Evolutionary conservation across 1,284 basidiomycete species (phyloP), one percentile per base, ranked within the genome.

Genomic region (Apiotrichum mycotoxinovorans): DNA sequence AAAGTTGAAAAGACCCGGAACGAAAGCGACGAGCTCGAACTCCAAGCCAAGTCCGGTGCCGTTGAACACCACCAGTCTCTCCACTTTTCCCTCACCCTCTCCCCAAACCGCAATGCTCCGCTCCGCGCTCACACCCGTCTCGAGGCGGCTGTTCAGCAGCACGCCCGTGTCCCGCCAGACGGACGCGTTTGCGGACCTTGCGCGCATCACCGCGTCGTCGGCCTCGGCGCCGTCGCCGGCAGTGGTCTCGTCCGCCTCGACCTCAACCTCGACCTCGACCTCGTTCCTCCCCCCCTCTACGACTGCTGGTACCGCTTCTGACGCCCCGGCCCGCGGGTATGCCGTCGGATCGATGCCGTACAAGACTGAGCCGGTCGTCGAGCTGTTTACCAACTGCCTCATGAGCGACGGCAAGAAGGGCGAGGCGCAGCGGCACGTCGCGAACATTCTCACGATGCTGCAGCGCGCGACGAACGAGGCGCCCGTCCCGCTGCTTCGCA

Each of bases 401-500:
- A 86, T 86, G 79, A 75, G 75, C 45, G 75, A 87, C 70, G 91
- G 91, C 23, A 80, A 85, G 61, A 85, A 87, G 58, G 82, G 85
- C 20, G 80, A 81, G 43, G 89, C 89, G 0, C 76, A 83, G 3
- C 82, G 80, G 42, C 79, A 79, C 44, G 81, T 86, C 14, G 80
- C 85, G 1, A 78, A 81, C 33, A 85, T 84, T 58, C 82, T 93
- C 25, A 48, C 56, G 1, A 33, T 65, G 38, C 42, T 78, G 71
- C 87, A 88, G 73, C 81, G 84, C 11, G 80, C 87, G 60, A 92
- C 89, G 10, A 83, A 87, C 58, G 81, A 83, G 15, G 83, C 85
- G 17, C 87, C 90, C 0, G 79, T 91, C 30, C 87, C 87, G n/a
- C 83, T 92, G 58, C 76, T 93, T 5, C 85, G 86, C 41, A 75